phyloP scores from a whole-genome alignment of 2,329 filamentous ascomycete genomes.

The Coniosporium tulheliwenetii region DNA sequence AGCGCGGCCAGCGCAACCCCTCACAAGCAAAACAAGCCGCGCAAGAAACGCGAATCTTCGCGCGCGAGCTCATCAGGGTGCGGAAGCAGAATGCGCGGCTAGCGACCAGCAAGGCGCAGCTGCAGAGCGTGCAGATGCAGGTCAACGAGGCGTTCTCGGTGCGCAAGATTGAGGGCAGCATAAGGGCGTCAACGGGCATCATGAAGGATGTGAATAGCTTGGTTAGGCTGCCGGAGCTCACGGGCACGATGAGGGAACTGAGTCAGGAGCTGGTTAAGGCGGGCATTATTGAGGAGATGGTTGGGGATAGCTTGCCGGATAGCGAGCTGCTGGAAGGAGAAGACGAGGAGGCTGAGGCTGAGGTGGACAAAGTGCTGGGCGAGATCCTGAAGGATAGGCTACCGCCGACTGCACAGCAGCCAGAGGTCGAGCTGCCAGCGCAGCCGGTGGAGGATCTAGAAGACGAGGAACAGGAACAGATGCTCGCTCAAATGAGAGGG shows the following conservation, averaged over 20 bases:
- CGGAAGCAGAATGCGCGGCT: conserved; percentile 62
- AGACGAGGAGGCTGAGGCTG: conserved; percentile 60
- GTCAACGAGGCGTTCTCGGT: conserved; percentile 93
- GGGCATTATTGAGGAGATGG: conserved; percentile 96
- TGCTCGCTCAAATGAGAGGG: conserved; percentile 88
- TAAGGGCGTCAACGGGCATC: conserved; percentile 71
- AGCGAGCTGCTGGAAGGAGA: conserved; percentile 54
- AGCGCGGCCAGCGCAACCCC: conserved; percentile 66
- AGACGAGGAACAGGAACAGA: conserved; percentile 75
- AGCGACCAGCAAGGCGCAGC: conserved; percentile 76
- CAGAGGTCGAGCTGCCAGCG: conserved; percentile 33
- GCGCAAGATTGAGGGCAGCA: conserved; percentile 87
- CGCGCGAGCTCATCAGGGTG: conserved; percentile 69
- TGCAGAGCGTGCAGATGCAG: conserved; percentile 90
- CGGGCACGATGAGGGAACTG: conserved; percentile 77
- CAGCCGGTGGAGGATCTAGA: conserved; percentile 44
- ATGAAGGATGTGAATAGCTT: conserved; percentile 94
- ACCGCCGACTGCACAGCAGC: conserved; percentile 46
- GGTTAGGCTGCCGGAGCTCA: conserved; percentile 71
- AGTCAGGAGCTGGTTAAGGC: conserved; percentile 81
- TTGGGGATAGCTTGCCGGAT: conserved; percentile 67
- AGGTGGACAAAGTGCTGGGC: conserved; percentile 84
- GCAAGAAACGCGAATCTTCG: conserved; percentile 74
- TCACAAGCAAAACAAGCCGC: conserved; percentile 63
- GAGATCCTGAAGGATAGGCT: conserved; percentile 78